Base-by-base conservation (phyloP, 2,329 filamentous ascomycete genomes). In the Tolypocladium paradoxum region DNA sequence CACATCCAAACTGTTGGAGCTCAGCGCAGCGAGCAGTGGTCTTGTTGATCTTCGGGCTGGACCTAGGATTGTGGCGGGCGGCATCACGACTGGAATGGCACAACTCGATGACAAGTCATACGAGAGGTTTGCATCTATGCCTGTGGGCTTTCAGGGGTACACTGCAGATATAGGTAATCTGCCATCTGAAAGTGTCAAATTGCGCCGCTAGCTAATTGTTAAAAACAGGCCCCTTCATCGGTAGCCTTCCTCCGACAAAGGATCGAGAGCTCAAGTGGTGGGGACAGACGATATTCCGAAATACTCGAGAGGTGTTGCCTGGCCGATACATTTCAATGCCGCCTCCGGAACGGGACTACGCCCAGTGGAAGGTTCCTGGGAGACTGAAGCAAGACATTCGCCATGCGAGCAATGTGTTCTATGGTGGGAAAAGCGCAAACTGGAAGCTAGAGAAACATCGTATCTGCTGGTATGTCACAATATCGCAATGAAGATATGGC, bases 371-470 rank as follows among this genome's bases (percentile, higher is more conserved):
- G 29, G 78, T 85, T 1, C 60, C 82, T 0, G 68, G 67, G 2
- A 66, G 68, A 22, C 70, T 85, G 11, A 79, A 82, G 63, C 68
- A 79, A 43, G 82, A 85, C 55, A 79, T 85, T 38, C 63, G 73
- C n/a, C 68, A 78, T 46, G 76, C 79, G 2, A 79, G 77, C 53
- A 68, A 76, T 47, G 72, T 79, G 1, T 84, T 83, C 57, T 85
- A 83, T 58, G 83, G 82, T 9, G 73, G 75, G 49, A 76, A 76
- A 22, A 76, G 76, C 34, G 73, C 71, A 14, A 62, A 68, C 45
- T 84, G 79, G 81, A 75, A 78, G 56, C 76, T 83, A 65, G 76
- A 77, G 53, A 79, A 83, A 61, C 77, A 84, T 61, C 75, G 83
- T 6, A 80, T 86, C 54, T 86, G 83, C 74, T 87, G 83, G 83